Base-by-base conservation (phyloP, 1,284 basidiomycete genomes). In the Tremellales sp. region DNA sequence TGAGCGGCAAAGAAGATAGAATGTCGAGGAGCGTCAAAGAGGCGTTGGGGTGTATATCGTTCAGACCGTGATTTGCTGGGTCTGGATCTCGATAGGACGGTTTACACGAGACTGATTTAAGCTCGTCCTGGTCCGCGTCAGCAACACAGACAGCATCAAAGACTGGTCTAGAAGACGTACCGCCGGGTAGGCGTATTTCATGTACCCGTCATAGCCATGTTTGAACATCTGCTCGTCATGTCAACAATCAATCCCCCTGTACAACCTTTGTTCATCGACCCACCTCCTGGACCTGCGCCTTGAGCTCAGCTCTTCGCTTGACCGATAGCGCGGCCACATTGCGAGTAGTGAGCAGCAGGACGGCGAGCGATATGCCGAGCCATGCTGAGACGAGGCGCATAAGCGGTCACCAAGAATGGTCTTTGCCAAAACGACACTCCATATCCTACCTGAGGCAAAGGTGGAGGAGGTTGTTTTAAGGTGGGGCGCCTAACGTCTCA, bases 51-150 rank as follows among this genome's bases (percentile, higher is more conserved):
- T 84, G 87, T 26, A 88, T 88, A 70, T 92, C 85, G 53, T 91
- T 86, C 63, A 73, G 51, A 7, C 68, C 68, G 27, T 62, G 54
- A 49, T 70, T 65, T 26, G 29, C 35, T 3, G 57, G 42, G 48
- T 67, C 57, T 10, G 60, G 47, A 42, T 64, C 63, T 11, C 70
- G 67, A 37, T 43, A 19, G n/a, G 67, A 51, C 6, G 70, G 68
- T 24, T 78, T 80, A 68, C 92, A 97, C 12, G 87, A 84, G n/a
- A 96, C 72, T 1, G 92, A 91, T 15, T 84, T 82, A 24, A 96
- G 79, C 85, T 96, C 75, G 53, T 77, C 75, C 61, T 70, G 48
- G 22, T 21, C 22, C n/a, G n/a, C n/a, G n/a, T 43, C 37, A 46
- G 45, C 37, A 42, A 29, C 15, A n/a, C 15, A 17, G 5, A 45